phyloP scores from a whole-genome alignment of 2,329 filamentous ascomycete genomes.

The Botrytis porri region DNA sequence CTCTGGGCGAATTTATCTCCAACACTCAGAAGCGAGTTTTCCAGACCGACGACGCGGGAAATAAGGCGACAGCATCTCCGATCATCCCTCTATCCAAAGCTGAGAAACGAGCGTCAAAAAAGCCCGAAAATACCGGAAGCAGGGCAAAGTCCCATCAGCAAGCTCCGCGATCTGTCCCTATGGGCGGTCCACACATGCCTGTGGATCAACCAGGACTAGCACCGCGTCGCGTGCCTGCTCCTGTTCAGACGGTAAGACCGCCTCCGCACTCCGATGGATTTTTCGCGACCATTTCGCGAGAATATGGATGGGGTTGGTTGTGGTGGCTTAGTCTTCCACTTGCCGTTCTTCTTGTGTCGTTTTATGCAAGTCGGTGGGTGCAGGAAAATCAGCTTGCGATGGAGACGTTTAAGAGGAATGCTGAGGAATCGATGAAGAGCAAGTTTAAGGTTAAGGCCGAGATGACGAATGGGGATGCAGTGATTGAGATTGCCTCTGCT shows the following conservation, averaged over 20 bases:
- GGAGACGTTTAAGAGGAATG: background rate
- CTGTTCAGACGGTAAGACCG: background rate
- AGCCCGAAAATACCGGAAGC: background rate
- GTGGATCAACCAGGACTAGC: too few species aligned
- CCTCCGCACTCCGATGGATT: background rate
- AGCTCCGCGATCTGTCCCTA: background rate
- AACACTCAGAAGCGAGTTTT: background rate
- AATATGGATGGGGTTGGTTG: background rate
- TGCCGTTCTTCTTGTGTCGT: background rate
- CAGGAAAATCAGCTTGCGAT: background rate
- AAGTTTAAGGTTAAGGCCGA: background rate
- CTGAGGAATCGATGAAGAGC: background rate
- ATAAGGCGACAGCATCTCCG: background rate
- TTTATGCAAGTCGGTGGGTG: background rate
- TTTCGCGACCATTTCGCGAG: background rate
- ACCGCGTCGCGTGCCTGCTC: background rate
- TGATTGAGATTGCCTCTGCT: background rate
- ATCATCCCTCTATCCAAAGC: background rate
- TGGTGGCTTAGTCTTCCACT: background rate
- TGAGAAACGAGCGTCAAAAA: background rate
- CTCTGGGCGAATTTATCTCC: too few species aligned
- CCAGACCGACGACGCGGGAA: background rate
- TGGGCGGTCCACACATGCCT: background rate
- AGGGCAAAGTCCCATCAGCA: background rate
- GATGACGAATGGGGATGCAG: background rate